Percentiles rank a stretch among this genome's conserved stretches.
Conservation (phyloP, 2,329 filamentous ascomycete genomes). For the Magnaporthiopsis rhizophila region DNA sequence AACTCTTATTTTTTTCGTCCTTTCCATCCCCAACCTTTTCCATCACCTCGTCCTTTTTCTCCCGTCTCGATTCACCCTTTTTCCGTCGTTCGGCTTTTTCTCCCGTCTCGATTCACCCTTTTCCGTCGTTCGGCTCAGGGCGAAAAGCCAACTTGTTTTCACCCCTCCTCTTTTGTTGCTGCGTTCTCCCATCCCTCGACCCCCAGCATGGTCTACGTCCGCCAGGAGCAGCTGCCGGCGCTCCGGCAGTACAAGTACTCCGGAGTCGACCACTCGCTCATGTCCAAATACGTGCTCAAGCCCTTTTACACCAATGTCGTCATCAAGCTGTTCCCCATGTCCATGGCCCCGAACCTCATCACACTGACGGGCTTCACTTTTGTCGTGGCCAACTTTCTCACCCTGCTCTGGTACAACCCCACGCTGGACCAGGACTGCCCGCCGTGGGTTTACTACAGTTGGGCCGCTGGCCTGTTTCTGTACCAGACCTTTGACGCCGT, state of each 20-base stretch:
- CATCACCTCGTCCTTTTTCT: too few species aligned
- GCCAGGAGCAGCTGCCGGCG: conserved; percentile 79
- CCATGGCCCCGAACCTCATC: conserved; percentile 85
- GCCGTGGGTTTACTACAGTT: conserved; percentile 88
- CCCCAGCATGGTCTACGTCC: conserved; percentile 78
- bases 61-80: too few species aligned
- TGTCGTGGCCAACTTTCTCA: conserved; percentile 81
- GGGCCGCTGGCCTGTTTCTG: conserved; percentile 81
- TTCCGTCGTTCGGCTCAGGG: too few species aligned
- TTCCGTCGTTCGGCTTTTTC: too few species aligned
- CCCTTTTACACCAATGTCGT: conserved; percentile 95
- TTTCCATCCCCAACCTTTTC: too few species aligned
- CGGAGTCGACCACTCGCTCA: conserved; percentile 78
- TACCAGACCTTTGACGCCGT: conserved; percentile 99
- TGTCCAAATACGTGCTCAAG: conserved; percentile 90
- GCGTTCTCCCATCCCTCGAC: too few species aligned
- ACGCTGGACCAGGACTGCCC: conserved; percentile 89
- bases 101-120: too few species aligned
- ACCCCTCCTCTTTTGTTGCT: too few species aligned
- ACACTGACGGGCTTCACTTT: conserved; percentile 88
- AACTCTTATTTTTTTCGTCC: too few species aligned
- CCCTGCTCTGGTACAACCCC: conserved; percentile 94
- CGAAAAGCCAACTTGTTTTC: too few species aligned
- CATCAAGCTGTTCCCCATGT: conserved; percentile 90
- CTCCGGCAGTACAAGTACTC: conserved; percentile 96